phyloP scores from a whole-genome alignment of 805 yeast genomes.

The Yamadazyma akitaensis region DNA sequence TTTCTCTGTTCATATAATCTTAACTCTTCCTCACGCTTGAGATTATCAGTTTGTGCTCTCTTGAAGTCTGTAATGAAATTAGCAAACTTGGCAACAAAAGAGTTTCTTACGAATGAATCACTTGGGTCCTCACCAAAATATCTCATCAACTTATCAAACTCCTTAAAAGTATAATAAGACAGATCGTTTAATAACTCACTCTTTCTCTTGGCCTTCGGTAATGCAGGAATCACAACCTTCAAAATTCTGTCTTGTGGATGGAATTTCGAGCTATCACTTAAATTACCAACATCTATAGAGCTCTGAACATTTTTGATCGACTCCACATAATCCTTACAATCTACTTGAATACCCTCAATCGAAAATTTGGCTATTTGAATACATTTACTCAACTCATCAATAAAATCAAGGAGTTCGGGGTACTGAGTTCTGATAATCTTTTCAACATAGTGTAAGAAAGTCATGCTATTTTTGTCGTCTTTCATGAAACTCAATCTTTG shows the following conservation, averaged over 20 bases:
- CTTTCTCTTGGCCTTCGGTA: constrained; percentile 54
- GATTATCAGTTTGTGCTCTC: constrained; percentile 62
- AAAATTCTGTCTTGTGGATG: constrained; percentile 67
- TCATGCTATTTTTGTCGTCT: constrained; percentile 63
- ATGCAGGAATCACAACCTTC: constrained; percentile 48
- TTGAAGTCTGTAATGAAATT: constrained; percentile 60
- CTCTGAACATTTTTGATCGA: constrained; percentile 49
- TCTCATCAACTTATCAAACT: constrained; percentile 57
- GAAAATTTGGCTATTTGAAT: constrained; percentile 56
- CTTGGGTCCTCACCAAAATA: constrained; percentile 72
- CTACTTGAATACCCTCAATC: constrained; percentile 58
- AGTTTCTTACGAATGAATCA: constrained; percentile 49
- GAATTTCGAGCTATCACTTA: constrained; percentile 58
- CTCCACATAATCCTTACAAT: constrained; percentile 53
- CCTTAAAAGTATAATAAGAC: constrained; percentile 46
- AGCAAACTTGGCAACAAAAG: constrained; percentile 61
- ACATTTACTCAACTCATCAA: constrained; percentile 55
- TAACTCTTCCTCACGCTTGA: constrained; percentile 65
- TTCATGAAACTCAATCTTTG: constrained; percentile 70
- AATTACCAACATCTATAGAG: constrained; percentile 58
- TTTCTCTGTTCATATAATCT: constrained; percentile 74
- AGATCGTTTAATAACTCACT: constrained; percentile 51
- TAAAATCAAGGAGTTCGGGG: constrained; percentile 59
- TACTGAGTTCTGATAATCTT: constrained; percentile 61
- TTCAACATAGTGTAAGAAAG: constrained; percentile 74